phyloP scores from a whole-genome alignment of 108 stramenopile genomes.

The Cyclotella choctawhatcheeana region DNA sequence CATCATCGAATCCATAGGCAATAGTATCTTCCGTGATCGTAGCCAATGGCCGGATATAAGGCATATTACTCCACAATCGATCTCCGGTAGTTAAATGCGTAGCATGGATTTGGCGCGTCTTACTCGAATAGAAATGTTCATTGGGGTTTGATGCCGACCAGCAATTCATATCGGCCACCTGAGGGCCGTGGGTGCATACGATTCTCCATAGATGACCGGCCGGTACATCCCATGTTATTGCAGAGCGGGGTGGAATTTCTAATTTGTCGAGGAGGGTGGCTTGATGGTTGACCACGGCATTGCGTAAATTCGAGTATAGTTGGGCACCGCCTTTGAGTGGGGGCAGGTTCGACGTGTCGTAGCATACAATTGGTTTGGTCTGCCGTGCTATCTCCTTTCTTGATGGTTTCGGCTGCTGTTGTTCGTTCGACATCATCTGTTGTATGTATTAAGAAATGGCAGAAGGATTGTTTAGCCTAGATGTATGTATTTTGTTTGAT shows the following conservation, averaged over 20 bases:
- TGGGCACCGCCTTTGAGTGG: slow-evolving; percentile 47
- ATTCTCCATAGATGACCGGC: slow-evolving; percentile 61
- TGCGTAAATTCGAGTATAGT: slow-evolving; percentile 46
- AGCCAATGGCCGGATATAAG: slow-evolving; percentile 59
- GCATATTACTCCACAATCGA: slow-evolving; percentile 63
- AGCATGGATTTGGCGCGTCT: slow-evolving; percentile 68
- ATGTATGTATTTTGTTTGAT: no score
- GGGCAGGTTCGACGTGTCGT: slow-evolving; percentile 55
- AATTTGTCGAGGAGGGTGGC: slow-evolving; percentile 32
- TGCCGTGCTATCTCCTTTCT: slow-evolving; percentile 42
- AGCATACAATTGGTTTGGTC: slow-evolving; percentile 64
- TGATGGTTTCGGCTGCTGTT: slow-evolving; percentile 22
- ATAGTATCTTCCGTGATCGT: slow-evolving; percentile 64
- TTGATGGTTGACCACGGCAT: slow-evolving; percentile 42
- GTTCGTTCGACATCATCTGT: background rate
- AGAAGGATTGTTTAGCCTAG: no score
- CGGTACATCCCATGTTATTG: slow-evolving; percentile 49
- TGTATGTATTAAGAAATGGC: no score
- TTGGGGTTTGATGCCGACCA: slow-evolving; percentile 43
- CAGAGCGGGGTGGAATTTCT: slow-evolving; percentile 54
- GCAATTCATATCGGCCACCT: slow-evolving; percentile 73
- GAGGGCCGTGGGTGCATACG: slow-evolving; percentile 57
- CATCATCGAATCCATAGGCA: slow-evolving; percentile 64
- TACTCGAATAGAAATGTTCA: slow-evolving; percentile 63
- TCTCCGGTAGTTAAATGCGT: slow-evolving; percentile 63